Base-by-base conservation (phyloP, 2,329 filamentous ascomycete species). In the Ophiosphaerella korrae region DNA sequence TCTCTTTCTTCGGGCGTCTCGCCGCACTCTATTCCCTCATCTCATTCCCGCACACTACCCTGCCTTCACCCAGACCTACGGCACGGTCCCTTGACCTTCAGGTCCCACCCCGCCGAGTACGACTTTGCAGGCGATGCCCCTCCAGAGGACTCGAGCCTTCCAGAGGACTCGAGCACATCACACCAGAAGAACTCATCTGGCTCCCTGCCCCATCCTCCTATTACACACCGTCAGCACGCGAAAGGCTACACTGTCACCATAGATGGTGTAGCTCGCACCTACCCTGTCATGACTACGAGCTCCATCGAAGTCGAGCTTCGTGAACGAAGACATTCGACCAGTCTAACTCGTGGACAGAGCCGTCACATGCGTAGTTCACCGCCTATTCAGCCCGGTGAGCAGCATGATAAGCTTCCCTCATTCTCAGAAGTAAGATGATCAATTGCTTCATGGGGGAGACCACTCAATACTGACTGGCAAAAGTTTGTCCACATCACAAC, bases 311-410 rank as follows among this genome's bases (percentile, higher is more conserved):
- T 13, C 8, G 34, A 36, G 7, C 34, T 18, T 36, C 26, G 26
- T 8, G 11, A 11, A 11, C 26, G 11, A 29, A 8, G 7, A 11
- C 7, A 29, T 7, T 29, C 43, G 43, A 45, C 35, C 31, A 39
- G 29, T 56, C 57, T 60, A 48, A 60, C 52, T 29, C 40, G 42
- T 24, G 18, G n/a, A 40, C 68, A 72, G 67, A 64, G 53, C 39
- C 64, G 64, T 33, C 58, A 65, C 44, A 55, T 62, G 35, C 63
- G 68, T 32, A 61, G 63, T 35, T 71, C 70, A n/a, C 70, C 70
- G 7, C 70, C 70, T 5, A 58, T 71, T 3, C 70, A 72, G 48
- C 63, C 64, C 2, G 66, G 66, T 32, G 70, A 72, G 54, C 65
- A n/a, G 26, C 26, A 67, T 8, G 61, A 54, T 5, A 63, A 63